phyloP scores from a whole-genome alignment of 192 early-diverging fungal species.

The Powellomyces hirtus region DNA sequence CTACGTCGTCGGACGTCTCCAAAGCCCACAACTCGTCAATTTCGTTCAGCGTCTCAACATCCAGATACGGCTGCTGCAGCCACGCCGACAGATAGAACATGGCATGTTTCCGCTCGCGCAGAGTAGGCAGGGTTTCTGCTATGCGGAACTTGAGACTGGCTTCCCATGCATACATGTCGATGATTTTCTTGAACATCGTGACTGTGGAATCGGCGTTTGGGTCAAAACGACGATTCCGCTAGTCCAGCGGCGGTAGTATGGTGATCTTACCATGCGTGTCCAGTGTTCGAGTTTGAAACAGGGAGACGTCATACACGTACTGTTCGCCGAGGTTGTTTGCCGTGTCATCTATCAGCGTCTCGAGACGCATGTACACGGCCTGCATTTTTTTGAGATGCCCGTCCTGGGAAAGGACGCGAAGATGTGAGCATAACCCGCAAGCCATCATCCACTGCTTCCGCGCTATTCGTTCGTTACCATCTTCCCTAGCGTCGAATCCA shows the following conservation, averaged over 20 bases:
- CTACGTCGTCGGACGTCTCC: no score
- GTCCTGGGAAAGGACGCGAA: neutral
- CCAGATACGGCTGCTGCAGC: conserved; percentile 32
- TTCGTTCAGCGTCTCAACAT: conserved; percentile 2
- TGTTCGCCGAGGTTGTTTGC: conserved; percentile 18
- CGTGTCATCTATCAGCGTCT: conserved; percentile 12
- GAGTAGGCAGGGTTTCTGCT: neutral
- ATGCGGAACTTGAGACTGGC: conserved; percentile 3
- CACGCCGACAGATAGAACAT: conserved; percentile 26
- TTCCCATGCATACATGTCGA: conserved; percentile 18
- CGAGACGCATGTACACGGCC: neutral
- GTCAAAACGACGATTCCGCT: no score
- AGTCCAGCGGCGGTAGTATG: neutral
- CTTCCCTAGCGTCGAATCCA: neutral
- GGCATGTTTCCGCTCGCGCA: neutral
- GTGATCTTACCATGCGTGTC: conserved; percentile 8
- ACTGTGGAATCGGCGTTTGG: neutral
- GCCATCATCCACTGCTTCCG: no score
- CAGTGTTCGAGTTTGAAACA: conserved; percentile 1
- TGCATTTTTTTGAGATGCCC: conserved; percentile 17
- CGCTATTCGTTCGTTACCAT: neutral
- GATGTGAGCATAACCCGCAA: no score
- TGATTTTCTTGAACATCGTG: neutral
- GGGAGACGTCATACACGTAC: neutral
- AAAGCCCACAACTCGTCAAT: conserved; percentile 16